These are phyloP conservation scores for Parsonsia alboflavescens DNA, from an alignment of 257 asterid species.

Conservation along the genomic window DNA sequence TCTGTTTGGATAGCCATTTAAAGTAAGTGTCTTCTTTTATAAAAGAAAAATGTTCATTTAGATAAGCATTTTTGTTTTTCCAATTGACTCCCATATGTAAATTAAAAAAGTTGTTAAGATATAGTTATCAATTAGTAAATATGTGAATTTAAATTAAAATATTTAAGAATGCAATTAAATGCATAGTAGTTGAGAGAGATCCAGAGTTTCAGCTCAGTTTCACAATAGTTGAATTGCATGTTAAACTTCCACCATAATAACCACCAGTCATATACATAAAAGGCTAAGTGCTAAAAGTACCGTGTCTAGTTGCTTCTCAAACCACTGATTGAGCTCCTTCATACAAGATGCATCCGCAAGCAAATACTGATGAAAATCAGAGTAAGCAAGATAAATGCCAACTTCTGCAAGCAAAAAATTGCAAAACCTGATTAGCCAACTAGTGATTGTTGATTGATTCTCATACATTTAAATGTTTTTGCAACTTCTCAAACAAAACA, in stretches of 20 bases:
- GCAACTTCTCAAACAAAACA: slow-evolving; percentile 10
- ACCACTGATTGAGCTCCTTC: slow-evolving; percentile 93
- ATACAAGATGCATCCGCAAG: slow-evolving; percentile 71
- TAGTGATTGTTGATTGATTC: background rate
- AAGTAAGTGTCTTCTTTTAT: too few relatives aligned
- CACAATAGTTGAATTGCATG: background rate
- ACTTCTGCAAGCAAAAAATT: slow-evolving; percentile 50
- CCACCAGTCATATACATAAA: background rate
- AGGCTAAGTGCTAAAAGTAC: slow-evolving; percentile 30
- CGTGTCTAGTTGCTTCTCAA: slow-evolving; percentile 80
- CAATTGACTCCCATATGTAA: too few relatives aligned
- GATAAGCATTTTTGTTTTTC: too few relatives aligned
- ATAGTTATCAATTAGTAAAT: too few relatives aligned
- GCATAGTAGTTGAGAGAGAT: background rate
- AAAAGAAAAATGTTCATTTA: too few relatives aligned
- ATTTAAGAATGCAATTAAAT: too few relatives aligned
- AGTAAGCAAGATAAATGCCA: slow-evolving; percentile 80
- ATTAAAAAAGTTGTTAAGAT: too few relatives aligned
- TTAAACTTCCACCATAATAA: background rate
- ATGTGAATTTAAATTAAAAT: too few relatives aligned
- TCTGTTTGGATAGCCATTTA: too few relatives aligned
- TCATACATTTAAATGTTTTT: background rate
- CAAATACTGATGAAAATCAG: slow-evolving; percentile 82
- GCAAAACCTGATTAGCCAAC: slow-evolving; percentile 8
- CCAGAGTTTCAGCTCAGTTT: background rate